phyloP scores from a whole-genome alignment of 192 early-diverging fungal genomes.

The Backusella psychrophila region DNA sequence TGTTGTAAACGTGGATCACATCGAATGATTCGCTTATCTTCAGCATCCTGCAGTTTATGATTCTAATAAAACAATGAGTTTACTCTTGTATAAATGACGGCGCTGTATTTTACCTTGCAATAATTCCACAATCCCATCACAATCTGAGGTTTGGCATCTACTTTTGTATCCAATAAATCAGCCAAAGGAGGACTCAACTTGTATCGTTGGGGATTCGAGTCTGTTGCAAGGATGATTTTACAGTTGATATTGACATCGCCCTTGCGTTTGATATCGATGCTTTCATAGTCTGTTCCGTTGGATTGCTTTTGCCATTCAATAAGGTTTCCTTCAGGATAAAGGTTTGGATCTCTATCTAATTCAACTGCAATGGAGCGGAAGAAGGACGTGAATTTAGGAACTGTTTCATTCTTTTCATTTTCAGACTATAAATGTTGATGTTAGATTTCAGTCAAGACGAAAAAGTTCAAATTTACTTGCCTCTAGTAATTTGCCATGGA shows the following conservation, averaged over 20 bases:
- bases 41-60: slow-evolving; percentile 86
- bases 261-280: slow-evolving; percentile 92
- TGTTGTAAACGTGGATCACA: slow-evolving; percentile 57
- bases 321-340: slow-evolving; percentile 78
- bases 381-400: slow-evolving; percentile 86
- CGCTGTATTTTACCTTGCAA: slow-evolving; percentile 69
- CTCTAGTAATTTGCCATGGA: slow-evolving; percentile 89
- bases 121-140: slow-evolving; percentile 96
- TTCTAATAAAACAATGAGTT: slow-evolving; percentile 37
- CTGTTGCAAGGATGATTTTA: slow-evolving; percentile 77
- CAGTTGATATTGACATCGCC: slow-evolving; percentile 83
- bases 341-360: slow-evolving; percentile 71
- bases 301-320: slow-evolving; percentile 64
- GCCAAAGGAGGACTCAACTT: slow-evolving; percentile 74
- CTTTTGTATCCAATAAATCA: slow-evolving; percentile 74
- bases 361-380: slow-evolving; percentile 82
- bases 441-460: slow-evolving; percentile 45
- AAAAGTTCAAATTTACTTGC: neutral
- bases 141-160: slow-evolving; percentile 69
- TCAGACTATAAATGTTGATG: neutral
- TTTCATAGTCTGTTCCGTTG: slow-evolving; percentile 62
- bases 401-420: slow-evolving; percentile 47
- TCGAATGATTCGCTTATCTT: slow-evolving; percentile 86
- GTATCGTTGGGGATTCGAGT: slow-evolving; percentile 77
- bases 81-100: neutral